These are phyloP conservation scores for Podospora tetraspora DNA, from an alignment of 495 filamentous ascomycete genomes.

Conservation along the genomic window DNA sequence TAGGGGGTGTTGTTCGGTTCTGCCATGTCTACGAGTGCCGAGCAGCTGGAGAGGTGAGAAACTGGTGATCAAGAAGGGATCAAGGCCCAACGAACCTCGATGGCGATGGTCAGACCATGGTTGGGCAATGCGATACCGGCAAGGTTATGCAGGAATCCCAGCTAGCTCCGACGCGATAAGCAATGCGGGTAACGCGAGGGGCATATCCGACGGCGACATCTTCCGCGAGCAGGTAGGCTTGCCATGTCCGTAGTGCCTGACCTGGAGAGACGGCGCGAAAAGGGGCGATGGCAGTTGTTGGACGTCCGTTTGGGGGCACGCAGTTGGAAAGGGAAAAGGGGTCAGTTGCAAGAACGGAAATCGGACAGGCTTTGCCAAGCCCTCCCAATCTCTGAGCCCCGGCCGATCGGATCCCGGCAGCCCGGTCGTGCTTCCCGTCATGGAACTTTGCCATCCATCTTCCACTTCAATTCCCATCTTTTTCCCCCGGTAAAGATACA, in stretches of 20 bases:
- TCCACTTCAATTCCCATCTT: neutral
- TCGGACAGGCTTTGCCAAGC: neutral
- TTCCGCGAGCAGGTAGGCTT: neutral
- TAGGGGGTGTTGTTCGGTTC: conserved; percentile 47
- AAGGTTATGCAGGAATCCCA: conserved; percentile 14
- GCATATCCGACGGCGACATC: conserved; percentile 9
- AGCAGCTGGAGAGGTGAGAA: neutral
- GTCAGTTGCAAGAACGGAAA: neutral
- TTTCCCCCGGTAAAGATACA: neutral
- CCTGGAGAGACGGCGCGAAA: neutral
- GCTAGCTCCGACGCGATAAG: conserved; percentile 19
- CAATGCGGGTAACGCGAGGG: conserved; percentile 12
- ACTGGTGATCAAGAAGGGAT: neutral
- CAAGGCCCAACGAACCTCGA: neutral
- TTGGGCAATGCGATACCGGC: conserved; percentile 10
- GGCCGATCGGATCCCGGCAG: neutral
- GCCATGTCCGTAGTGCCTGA: neutral
- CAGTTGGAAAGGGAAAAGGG: neutral
- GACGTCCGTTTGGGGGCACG: neutral
- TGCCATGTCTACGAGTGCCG: conserved; percentile 31
- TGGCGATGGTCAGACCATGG: neutral
- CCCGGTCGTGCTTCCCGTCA: neutral
- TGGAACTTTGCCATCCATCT: neutral
- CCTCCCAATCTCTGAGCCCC: neutral
- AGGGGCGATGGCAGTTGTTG: neutral